Base-by-base conservation (phyloP, 495 filamentous ascomycete genomes). In the Hypoxylon lienhwacheense region DNA sequence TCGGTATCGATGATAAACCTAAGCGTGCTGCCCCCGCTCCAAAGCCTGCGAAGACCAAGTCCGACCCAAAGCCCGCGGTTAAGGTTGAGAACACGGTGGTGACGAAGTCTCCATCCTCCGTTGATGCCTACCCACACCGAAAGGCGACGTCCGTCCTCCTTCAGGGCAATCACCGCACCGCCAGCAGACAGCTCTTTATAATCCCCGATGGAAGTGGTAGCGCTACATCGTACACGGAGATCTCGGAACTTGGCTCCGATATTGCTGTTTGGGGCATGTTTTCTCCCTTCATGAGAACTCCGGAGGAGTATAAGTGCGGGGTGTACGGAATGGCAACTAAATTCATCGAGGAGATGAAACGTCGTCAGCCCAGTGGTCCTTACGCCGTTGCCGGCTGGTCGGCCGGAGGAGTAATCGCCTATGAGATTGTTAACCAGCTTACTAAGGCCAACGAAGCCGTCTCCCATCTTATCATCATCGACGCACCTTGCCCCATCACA, bases 361-460 rank as follows among this genome's bases (percentile, higher is more conserved):
- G 77, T 1, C 79, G 80, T 21, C 85, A 86, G 58, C 80, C 84
- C 1, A 21, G 69, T 1, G 88, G 87, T 5, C 87, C 88, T 0
- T 91, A 90, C 61, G 66, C 77, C 24, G 60, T 91, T 4, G 79
- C 79, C 7, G 88, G 88, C 11, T 96, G 91, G 91, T 90, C 85
- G 15, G 90, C 90, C 6, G 91, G 91, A 41, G 91, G 91, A 32
- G 88, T 93, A 25, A 85, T 91, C 56, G 90, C 90, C 17, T 96
- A 89, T 65, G 90, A 95, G 64, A 86, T 88, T 16, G 83, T 83
- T 21, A 82, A 82, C 45, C 85, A 90, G 54, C 75, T 95, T 6
- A 76, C 85, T 56, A 77, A 82, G 36, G 76, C 78, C 12, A 83
- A 83, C 17, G 86, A 92, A 24, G 68, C 72, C 41, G 87, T 95